A percentile compares a stretch with the other conserved stretches of the same genome.
Conservation (phyloP, 805 yeast species). For the Cyberlindnera meyerae region DNA sequence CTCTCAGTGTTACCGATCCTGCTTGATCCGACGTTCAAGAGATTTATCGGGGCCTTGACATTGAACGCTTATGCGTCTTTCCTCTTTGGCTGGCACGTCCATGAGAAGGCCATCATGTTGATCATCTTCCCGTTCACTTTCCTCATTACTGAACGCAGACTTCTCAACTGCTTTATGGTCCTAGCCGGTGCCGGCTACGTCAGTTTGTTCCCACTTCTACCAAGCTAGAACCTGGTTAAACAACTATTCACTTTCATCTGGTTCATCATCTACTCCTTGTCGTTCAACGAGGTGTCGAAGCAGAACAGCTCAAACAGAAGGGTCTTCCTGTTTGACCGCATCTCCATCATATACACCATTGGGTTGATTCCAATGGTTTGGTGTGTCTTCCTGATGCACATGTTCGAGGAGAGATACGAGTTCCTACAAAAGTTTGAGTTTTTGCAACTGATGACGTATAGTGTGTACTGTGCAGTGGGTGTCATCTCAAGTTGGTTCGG, state of each 20-base stretch:
- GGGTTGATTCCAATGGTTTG: conserved; percentile 64
- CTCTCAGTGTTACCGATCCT: conserved; percentile 71
- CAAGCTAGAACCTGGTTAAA: conserved; percentile 77
- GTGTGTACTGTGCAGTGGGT: conserved; percentile 85
- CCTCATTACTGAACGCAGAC: conserved; percentile 62
- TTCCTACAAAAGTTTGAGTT: conserved; percentile 62
- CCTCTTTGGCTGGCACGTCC: conserved; percentile 98
- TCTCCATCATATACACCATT: conserved; percentile 59
- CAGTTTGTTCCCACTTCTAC: conserved; percentile 80
- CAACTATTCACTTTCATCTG: conserved; percentile 74
- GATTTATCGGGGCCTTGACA: conserved; percentile 81
- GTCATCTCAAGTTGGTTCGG: conserved; percentile 84
- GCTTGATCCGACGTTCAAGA: conserved; percentile 64
- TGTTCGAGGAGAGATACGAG: conserved; percentile 50
- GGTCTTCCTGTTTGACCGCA: conserved; percentile 66
- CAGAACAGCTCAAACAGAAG: conserved; percentile 32
- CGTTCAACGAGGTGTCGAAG: conserved; percentile 64
- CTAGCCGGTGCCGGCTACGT: conserved; percentile 78
- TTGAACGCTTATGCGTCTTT: conserved; percentile 89
- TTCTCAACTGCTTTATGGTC: conserved; percentile 66
- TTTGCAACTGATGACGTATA: conserved; percentile 71
- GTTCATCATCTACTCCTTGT: conserved; percentile 72
- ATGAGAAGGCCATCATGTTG: conserved; percentile 92
- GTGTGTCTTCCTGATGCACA: conserved; percentile 41
- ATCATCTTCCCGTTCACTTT: conserved; percentile 86